These are phyloP conservation scores for Neofusicoccum umdonicola DNA, from an alignment of 2,329 filamentous ascomycete species.

Conservation along the genomic window DNA sequence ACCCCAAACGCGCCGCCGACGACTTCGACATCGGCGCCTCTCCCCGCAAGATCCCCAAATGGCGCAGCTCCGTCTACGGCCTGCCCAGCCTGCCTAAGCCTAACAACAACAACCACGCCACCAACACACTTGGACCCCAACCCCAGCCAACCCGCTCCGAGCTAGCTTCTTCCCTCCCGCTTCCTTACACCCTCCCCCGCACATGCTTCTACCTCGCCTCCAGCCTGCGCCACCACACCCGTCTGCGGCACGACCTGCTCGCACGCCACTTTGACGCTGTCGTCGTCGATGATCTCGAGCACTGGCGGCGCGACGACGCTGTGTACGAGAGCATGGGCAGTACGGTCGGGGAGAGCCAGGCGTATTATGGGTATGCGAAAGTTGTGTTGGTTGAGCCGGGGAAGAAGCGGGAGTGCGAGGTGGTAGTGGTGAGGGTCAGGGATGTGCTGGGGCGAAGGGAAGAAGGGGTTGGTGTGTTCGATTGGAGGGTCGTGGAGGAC, in stretches of 20 bases:
- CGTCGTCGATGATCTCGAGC: not conserved
- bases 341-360: conserved; percentile 8
- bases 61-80: conserved; percentile 12
- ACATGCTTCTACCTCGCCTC: not conserved
- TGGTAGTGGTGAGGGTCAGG: not conserved
- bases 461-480: not conserved
- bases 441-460: not conserved
- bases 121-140: conserved; percentile 17
- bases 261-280: not conserved
- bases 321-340: not conserved
- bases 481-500: conserved; percentile 7
- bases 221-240: not conserved
- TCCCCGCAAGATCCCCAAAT: conserved; percentile 10
- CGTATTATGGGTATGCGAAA: not conserved
- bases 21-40: conserved; percentile 6
- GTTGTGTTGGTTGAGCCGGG: not conserved
- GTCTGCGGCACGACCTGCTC: not conserved
- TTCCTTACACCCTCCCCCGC: not conserved
- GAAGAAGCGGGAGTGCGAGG: not conserved
- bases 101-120: conserved; percentile 12
- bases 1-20: not conserved
- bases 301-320: not conserved
- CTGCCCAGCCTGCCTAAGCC: conserved; percentile 18
- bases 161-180: not conserved
- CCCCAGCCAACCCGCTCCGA: conserved; percentile 17